Percentiles rank a stretch among this genome's conserved stretches.
phyloP scores from a whole-genome alignment of 768 basidiomycete species.

The Bullera alba region DNA sequence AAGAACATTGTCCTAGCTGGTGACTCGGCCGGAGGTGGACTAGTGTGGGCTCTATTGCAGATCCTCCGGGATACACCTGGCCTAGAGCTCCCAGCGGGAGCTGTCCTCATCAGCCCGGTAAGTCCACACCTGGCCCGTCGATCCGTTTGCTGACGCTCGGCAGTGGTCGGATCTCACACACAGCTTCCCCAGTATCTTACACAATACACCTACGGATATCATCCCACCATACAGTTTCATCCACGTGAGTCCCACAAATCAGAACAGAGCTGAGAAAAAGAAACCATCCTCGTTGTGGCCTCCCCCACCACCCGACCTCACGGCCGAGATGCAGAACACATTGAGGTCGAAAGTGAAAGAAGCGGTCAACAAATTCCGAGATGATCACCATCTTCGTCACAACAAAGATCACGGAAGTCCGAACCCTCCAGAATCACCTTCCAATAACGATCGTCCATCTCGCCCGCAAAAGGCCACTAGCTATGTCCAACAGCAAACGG shows the following conservation, averaged over 20 bases:
- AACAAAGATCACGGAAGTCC: too few relatives aligned
- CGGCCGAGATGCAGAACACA: conserved; percentile 34
- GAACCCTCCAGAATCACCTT: conserved; percentile 3
- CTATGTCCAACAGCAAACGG: not conserved
- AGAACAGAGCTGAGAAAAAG: conserved; percentile 12
- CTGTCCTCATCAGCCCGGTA: conserved; percentile 86
- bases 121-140: conserved; percentile 43
- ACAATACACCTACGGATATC: conserved; percentile 57
- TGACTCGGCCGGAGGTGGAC: conserved; percentile 87
- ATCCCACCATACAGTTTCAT: conserved; percentile 48
- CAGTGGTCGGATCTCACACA: conserved; percentile 69
- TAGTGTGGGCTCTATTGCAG: conserved; percentile 75
- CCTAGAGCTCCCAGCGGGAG: conserved; percentile 78
- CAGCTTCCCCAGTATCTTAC: conserved; percentile 79
- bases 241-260: conserved; percentile 29
- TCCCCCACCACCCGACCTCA: conserved; percentile 44
- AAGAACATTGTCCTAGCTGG: conserved; percentile 76
- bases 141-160: conserved; percentile 1
- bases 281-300: conserved; percentile 48
- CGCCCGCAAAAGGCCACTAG: not conserved
- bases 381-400: conserved; percentile 11
- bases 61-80: conserved; percentile 66
- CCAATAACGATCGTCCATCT: not conserved
- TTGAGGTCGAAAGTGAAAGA: conserved; percentile 35
- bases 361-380: conserved; percentile 17